Conservation (phyloP, 2,329 filamentous ascomycete genomes). For the Colletotrichum navitas region DNA sequence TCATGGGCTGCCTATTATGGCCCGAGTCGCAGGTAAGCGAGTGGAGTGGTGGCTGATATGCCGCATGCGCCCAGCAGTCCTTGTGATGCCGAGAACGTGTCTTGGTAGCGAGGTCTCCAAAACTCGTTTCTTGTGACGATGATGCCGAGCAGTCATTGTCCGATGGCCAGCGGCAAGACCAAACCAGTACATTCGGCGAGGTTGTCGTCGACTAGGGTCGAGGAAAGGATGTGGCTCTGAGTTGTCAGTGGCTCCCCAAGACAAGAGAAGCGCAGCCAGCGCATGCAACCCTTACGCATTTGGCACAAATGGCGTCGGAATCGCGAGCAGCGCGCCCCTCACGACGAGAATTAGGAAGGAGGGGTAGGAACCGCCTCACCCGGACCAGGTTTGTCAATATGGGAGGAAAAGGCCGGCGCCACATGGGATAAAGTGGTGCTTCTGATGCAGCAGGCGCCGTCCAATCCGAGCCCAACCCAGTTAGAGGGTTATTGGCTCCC, state of each 20-base stretch:
- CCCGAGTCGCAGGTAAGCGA: constrained; percentile 11
- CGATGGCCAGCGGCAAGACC: constrained; percentile 25
- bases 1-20: constrained; percentile 16
- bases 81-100: constrained; percentile 6
- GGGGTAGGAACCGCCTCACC: constrained; percentile 33
- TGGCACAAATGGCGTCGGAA: constrained; percentile 19
- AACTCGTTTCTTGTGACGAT: constrained; percentile 12
- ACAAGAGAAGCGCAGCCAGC: constrained; percentile 33
- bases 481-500: constrained; percentile 41
- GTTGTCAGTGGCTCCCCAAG: constrained; percentile 34
- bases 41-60: constrained; percentile 16
- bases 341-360: constrained; percentile 5
- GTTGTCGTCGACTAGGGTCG: constrained; percentile 27
- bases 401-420: constrained; percentile 18
- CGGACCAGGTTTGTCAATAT: constrained; percentile 22
- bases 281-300: constrained; percentile 43
- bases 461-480: constrained; percentile 41
- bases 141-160: constrained; percentile 15
- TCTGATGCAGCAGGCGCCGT: constrained; percentile 22
- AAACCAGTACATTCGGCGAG: constrained; percentile 35
- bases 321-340: constrained; percentile 20
- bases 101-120: constrained; percentile 17
- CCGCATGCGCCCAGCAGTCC: constrained; percentile 17
- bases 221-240: constrained; percentile 38
- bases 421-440: constrained; percentile 18